A percentile compares a stretch with the other conserved stretches of the same genome.
phyloP scores from a whole-genome alignment of 805 yeast genomes.

The Candida sithepensis region DNA sequence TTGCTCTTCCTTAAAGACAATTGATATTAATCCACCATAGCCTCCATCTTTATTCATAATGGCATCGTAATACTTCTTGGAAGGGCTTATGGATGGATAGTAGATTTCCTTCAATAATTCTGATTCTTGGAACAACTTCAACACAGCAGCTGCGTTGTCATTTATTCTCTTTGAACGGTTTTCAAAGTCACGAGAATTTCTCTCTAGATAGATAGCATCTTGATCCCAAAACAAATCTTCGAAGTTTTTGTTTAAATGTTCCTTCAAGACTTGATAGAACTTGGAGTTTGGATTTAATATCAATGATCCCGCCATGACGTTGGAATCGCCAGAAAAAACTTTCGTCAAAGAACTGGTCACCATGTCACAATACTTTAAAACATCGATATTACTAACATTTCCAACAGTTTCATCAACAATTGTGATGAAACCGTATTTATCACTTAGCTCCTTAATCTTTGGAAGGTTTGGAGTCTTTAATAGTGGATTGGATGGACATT shows the following conservation, averaged over 20 bases:
- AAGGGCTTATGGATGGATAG: slow-evolving; percentile 61
- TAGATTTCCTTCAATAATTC: slow-evolving; percentile 59
- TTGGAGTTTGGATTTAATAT: slow-evolving; percentile 68
- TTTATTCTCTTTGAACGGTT: slow-evolving; percentile 57
- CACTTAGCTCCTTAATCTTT: slow-evolving; percentile 62
- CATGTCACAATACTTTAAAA: slow-evolving; percentile 79
- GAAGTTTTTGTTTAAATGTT: slow-evolving; percentile 47
- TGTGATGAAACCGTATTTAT: slow-evolving; percentile 67
- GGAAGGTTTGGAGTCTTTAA: slow-evolving; percentile 77
- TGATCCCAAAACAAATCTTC: slow-evolving; percentile 88
- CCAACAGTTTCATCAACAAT: slow-evolving; percentile 95
- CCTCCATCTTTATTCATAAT: slow-evolving; percentile 72
- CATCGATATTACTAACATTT: slow-evolving; percentile 79
- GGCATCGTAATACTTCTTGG: slow-evolving; percentile 65
- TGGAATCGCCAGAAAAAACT: slow-evolving; percentile 90
- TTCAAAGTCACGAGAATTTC: slow-evolving; percentile 88
- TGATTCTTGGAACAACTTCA: slow-evolving; percentile 47
- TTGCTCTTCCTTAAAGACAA: slow-evolving; percentile 60
- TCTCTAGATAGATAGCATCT: slow-evolving; percentile 87
- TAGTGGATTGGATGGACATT: slow-evolving; percentile 94
- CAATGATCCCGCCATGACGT: slow-evolving; percentile 92
- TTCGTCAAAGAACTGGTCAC: slow-evolving; percentile 86
- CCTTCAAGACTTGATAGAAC: slow-evolving; percentile 46
- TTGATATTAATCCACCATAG: slow-evolving; percentile 81
- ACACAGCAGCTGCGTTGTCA: slow-evolving; percentile 49